These are phyloP conservation scores for Cocos nucifera DNA, from an alignment of 176 grass and related monocot genomes.

Conservation along the genomic window DNA sequence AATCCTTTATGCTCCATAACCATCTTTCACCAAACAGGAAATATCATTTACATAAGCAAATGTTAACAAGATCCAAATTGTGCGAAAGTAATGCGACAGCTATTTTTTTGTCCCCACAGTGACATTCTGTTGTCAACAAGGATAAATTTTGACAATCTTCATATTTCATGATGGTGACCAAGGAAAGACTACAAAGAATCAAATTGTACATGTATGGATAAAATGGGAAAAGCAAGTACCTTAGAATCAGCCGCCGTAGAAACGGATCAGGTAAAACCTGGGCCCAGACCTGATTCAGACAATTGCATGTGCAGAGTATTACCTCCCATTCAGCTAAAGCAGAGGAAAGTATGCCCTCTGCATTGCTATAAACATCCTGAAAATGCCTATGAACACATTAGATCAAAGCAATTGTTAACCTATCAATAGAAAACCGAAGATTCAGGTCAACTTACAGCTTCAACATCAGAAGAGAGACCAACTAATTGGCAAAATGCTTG, in stretches of 20 bases:
- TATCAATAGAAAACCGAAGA: slow-evolving; percentile 10
- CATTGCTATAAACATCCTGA: slow-evolving; percentile 60
- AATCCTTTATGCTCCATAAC: too few relatives aligned
- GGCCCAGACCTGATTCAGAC: slow-evolving; percentile 65
- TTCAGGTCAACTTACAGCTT: slow-evolving; percentile 34
- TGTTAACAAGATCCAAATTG: too few relatives aligned
- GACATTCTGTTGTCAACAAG: too few relatives aligned
- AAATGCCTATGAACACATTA: slow-evolving; percentile 21
- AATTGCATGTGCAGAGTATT: slow-evolving; percentile 53
- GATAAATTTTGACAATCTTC: neutral
- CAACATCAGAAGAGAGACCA: slow-evolving; percentile 63
- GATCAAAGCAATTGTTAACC: neutral
- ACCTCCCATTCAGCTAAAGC: slow-evolving; percentile 87
- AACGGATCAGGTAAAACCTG: slow-evolving; percentile 90
- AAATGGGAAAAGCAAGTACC: slow-evolving; percentile 28
- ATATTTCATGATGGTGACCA: too few relatives aligned
- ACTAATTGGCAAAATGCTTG: slow-evolving; percentile 91
- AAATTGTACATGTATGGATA: too few relatives aligned
- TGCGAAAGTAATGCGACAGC: too few relatives aligned
- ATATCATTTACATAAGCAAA: too few relatives aligned
- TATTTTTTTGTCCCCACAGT: too few relatives aligned
- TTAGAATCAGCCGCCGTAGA: slow-evolving; percentile 73
- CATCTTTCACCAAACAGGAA: too few relatives aligned
- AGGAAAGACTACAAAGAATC: too few relatives aligned
- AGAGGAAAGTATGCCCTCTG: slow-evolving; percentile 62